Evolutionary conservation across 805 yeast species (phyloP).

Genomic region (Lipomyces kockii): DNA sequence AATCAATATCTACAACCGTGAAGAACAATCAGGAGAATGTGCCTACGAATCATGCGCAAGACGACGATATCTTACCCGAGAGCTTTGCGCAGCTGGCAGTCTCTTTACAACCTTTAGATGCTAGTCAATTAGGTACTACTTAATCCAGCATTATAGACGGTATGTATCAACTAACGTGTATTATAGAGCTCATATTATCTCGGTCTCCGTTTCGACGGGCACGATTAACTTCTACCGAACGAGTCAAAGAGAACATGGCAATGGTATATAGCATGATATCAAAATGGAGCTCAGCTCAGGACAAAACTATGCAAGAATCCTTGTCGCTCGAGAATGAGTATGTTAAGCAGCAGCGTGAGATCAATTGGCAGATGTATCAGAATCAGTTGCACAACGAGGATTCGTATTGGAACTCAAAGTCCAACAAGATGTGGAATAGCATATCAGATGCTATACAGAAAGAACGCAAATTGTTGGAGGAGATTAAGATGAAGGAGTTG

Average conservation of each 20-base stretch:
- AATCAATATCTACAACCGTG: neutral
- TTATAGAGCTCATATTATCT: neutral
- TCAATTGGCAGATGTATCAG: slow-evolving; percentile 6
- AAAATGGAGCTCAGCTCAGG: neutral
- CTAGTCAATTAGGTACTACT: neutral
- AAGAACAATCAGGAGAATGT: neutral
- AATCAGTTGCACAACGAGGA: slow-evolving; percentile 2
- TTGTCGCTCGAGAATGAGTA: slow-evolving; percentile 4
- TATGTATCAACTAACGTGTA: neutral
- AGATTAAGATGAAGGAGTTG: slow-evolving; percentile 1
- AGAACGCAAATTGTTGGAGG: slow-evolving; percentile 20
- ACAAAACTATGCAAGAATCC: slow-evolving; percentile 5
- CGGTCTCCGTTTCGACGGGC: slow-evolving; percentile 1
- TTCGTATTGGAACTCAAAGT: slow-evolving; percentile 14
- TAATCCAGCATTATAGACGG: neutral
- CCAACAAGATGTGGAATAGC: slow-evolving; percentile 20
- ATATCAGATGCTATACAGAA: slow-evolving; percentile 12
- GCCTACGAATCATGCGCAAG: neutral
- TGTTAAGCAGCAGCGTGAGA: slow-evolving; percentile 10
- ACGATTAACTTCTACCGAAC: slow-evolving; percentile 1
- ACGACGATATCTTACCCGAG: neutral
- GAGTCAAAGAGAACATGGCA: neutral
- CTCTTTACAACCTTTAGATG: neutral
- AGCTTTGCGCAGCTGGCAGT: neutral
- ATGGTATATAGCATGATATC: neutral